Evolutionary conservation across 2,329 filamentous ascomycete species (phyloP).

Genomic region (Arthroderma uncinatum): DNA sequence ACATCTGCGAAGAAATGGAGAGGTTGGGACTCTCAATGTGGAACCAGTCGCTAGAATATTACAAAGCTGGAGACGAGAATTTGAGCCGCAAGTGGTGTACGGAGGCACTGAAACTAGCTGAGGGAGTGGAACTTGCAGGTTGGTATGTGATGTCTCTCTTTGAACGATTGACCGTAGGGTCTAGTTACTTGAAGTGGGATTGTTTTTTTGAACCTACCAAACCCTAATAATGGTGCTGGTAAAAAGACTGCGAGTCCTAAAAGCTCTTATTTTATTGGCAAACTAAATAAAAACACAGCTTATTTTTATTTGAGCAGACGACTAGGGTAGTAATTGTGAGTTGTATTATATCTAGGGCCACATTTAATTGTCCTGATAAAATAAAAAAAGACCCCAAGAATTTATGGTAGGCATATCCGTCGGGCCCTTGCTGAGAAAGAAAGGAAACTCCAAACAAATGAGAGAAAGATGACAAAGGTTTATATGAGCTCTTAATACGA

Average conservation of each 20-base stretch:
- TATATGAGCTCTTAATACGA: background rate
- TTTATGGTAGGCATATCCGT: too few relatives aligned
- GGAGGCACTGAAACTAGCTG: constrained; percentile 13
- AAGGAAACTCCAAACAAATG: background rate
- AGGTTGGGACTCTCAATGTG: constrained; percentile 47
- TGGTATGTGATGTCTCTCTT: constrained; percentile 18
- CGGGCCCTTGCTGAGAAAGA: background rate
- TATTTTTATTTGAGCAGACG: too few relatives aligned
- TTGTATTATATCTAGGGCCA: too few relatives aligned
- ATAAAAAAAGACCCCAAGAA: too few relatives aligned
- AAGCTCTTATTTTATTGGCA: too few relatives aligned
- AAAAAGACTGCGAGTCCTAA: too few relatives aligned
- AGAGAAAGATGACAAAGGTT: background rate
- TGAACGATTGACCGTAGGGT: constrained; percentile 20
- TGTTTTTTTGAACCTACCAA: too few relatives aligned
- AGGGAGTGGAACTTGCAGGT: constrained; percentile 8
- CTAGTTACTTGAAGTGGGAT: constrained; percentile 20
- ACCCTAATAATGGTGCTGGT: too few relatives aligned
- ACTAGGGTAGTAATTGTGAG: too few relatives aligned
- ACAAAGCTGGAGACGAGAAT: constrained; percentile 16
- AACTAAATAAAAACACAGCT: too few relatives aligned
- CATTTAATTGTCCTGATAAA: too few relatives aligned
- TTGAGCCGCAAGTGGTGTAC: constrained; percentile 28
- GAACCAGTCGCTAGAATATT: constrained; percentile 47
- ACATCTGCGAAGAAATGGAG: background rate